These are phyloP conservation scores for Pseudopithomyces maydicus DNA, from an alignment of 2,329 filamentous ascomycete genomes.

Conservation along the genomic window DNA sequence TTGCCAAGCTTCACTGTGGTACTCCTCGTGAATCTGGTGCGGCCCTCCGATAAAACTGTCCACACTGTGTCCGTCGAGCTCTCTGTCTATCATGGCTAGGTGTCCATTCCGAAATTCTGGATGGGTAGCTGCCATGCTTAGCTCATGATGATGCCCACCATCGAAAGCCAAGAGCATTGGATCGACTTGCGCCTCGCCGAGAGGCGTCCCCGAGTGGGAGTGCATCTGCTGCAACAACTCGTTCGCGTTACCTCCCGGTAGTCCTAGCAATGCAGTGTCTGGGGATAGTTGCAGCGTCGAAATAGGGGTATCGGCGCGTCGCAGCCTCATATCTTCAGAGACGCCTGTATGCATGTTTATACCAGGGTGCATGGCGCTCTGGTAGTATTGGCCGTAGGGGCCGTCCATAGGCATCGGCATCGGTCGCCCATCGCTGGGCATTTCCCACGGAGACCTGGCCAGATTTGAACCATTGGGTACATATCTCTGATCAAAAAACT, in stretches of 20 bases:
- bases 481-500: constrained; percentile 34
- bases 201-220: constrained; percentile 31
- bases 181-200: constrained; percentile 45
- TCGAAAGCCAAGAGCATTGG: constrained; percentile 49
- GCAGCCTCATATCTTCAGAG: constrained; percentile 49
- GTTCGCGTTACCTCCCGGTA: constrained; percentile 46
- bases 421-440: constrained; percentile 56
- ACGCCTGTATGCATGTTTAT: constrained; percentile 30
- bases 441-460: constrained; percentile 57
- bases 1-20: constrained; percentile 43
- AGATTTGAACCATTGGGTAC: constrained; percentile 39
- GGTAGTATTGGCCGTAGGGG: constrained; percentile 57
- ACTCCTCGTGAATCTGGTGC: constrained; percentile 28
- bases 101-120: constrained; percentile 36
- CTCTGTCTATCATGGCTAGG: constrained; percentile 36
- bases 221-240: constrained; percentile 44
- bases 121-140: constrained; percentile 27
- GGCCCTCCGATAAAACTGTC: constrained; percentile 31
- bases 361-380: constrained; percentile 53
- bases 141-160: constrained; percentile 25
- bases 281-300: constrained; percentile 36
- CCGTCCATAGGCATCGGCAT: constrained; percentile 54
- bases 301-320: constrained; percentile 41
- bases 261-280: constrained; percentile 39
- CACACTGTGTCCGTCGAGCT: constrained; percentile 34